A percentile compares a stretch with the other conserved stretches of the same genome.
Evolutionary conservation across 345 rosid genomes (phyloP).

Genomic region (Dovyalis caffra): DNA sequence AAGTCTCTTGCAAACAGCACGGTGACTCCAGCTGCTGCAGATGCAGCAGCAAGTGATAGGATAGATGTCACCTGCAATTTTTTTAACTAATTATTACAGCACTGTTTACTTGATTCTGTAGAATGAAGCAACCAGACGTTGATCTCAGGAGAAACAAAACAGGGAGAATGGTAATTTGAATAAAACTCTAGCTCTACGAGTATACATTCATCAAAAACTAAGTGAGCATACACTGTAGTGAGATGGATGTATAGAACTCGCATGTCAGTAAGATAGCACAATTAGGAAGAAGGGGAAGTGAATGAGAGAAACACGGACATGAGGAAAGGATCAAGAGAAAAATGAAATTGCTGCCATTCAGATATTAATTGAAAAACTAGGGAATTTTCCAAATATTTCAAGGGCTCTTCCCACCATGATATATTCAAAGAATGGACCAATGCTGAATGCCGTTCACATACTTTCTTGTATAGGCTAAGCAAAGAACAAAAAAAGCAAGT

Average conservation of each 20-base stretch:
- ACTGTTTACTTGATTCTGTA: not conserved
- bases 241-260: not conserved
- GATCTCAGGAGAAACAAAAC: not conserved
- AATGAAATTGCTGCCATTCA: not conserved
- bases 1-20: conserved; percentile 35
- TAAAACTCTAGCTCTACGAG: not conserved
- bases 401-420: not conserved
- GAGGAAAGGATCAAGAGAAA: not conserved
- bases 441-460: not conserved
- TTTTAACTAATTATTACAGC: not conserved
- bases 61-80: conserved; percentile 37
- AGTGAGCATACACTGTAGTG: no score
- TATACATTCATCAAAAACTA: not conserved
- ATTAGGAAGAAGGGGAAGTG: not conserved
- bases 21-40: conserved; percentile 35
- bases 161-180: not conserved
- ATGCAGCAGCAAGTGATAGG: conserved; percentile 42
- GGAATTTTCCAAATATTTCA: not conserved
- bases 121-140: not conserved
- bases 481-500: not conserved
- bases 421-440: not conserved
- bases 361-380: not conserved
- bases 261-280: not conserved
- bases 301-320: not conserved
- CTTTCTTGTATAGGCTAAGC: not conserved